A percentile compares a stretch with the other conserved stretches of the same genome.
Evolutionary conservation across 257 asterid species (phyloP).

Genomic region (Solanum etuberosum): DNA sequence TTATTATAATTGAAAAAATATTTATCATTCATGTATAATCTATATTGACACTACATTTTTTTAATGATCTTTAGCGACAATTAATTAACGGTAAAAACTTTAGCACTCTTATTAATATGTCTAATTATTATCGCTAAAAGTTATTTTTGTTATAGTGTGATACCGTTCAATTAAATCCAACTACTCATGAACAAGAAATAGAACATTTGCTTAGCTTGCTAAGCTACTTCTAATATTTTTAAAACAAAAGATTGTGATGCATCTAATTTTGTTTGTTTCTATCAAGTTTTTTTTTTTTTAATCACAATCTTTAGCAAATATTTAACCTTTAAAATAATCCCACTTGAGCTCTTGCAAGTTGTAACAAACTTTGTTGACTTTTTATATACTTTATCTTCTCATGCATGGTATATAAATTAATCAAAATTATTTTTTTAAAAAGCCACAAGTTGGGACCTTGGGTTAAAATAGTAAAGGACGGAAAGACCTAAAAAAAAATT

Average conservation of each 20-base stretch:
- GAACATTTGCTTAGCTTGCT: not conserved
- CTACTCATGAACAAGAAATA: not conserved
- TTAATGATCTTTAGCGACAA: too few species aligned
- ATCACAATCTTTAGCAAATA: not conserved
- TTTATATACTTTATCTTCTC: not conserved
- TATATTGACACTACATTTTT: not conserved
- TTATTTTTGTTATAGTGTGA: too few species aligned
- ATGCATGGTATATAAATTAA: not conserved
- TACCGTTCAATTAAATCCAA: not conserved
- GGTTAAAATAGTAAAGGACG: not conserved
- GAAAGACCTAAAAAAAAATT: not conserved
- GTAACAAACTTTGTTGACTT: constrained; percentile 19
- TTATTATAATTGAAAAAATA: not conserved
- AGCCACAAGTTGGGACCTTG: constrained; percentile 1
- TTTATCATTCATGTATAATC: not conserved
- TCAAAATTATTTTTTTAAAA: not conserved
- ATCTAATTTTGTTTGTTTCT: constrained; percentile 2
- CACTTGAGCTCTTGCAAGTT: constrained; percentile 13
- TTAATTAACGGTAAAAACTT: too few species aligned
- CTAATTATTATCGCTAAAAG: too few species aligned
- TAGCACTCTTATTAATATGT: too few species aligned
- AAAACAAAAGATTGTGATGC: constrained; percentile 1
- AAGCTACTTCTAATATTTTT: not conserved
- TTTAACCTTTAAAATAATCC: not conserved
- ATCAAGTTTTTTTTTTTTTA: too few species aligned